These are phyloP conservation scores for Colletotrichum sp. DNA, from an alignment of 2,329 filamentous ascomycete genomes.

Conservation along the genomic window DNA sequence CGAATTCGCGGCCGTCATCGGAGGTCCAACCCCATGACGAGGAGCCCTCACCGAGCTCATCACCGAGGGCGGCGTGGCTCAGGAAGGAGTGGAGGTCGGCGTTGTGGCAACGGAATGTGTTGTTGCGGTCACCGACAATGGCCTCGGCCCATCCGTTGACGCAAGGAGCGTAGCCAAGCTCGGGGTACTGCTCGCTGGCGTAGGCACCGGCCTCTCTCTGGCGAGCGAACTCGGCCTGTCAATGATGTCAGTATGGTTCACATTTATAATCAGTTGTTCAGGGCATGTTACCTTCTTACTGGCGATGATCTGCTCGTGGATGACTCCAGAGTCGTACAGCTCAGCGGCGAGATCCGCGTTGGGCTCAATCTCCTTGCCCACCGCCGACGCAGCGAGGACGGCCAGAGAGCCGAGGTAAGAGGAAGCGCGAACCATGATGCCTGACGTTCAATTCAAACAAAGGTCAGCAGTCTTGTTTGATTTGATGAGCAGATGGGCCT, in stretches of 20 bases:
- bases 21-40: conserved; percentile 55
- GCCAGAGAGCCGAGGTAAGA: conserved; percentile 20
- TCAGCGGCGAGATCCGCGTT: conserved; percentile 20
- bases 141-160: conserved; percentile 47
- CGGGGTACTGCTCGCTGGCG: conserved; percentile 38
- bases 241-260: background rate
- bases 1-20: conserved; percentile 49
- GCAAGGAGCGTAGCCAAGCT: conserved; percentile 44
- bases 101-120: conserved; percentile 54
- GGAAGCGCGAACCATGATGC: conserved; percentile 20
- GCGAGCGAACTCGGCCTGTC: conserved; percentile 12
- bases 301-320: conserved; percentile 22
- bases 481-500: background rate
- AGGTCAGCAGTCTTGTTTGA: background rate
- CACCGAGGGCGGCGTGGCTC: conserved; percentile 58
- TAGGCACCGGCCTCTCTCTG: conserved; percentile 25
- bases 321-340: conserved; percentile 20
- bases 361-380: conserved; percentile 21
- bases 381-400: conserved; percentile 22
- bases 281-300: conserved; percentile 16
- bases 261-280: fast-evolving
- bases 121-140: conserved; percentile 47
- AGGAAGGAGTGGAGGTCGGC: conserved; percentile 61
- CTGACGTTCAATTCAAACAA: conserved; percentile 4
- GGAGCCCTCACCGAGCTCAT: conserved; percentile 37